Conservation (phyloP, 148 eudicot species). For the Camellia lanceoleosa region DNA sequence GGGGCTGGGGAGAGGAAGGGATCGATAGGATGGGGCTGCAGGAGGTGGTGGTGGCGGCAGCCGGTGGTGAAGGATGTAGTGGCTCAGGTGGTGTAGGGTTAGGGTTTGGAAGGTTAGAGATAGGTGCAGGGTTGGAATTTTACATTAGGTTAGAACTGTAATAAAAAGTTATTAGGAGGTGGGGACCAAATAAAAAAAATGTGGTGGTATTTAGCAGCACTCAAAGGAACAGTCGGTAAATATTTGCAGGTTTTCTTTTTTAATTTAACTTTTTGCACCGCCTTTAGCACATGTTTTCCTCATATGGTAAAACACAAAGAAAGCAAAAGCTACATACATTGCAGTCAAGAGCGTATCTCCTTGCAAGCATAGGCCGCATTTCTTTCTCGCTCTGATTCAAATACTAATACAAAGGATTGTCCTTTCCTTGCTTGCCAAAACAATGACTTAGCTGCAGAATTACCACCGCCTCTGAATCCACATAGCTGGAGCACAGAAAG, state of each 20-base stretch:
- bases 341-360: conserved; percentile 76
- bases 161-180: too few relatives aligned
- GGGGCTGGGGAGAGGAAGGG: too few relatives aligned
- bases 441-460: conserved; percentile 81
- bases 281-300: background rate
- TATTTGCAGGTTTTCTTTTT: background rate
- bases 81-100: too few relatives aligned
- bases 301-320: background rate
- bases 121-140: too few relatives aligned
- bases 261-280: too few relatives aligned
- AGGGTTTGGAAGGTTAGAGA: too few relatives aligned
- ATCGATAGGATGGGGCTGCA: too few relatives aligned
- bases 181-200: too few relatives aligned
- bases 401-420: conserved; percentile 66
- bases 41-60: too few relatives aligned
- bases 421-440: conserved; percentile 94
- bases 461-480: conserved; percentile 93
- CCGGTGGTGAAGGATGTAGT: too few relatives aligned
- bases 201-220: too few relatives aligned
- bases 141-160: too few relatives aligned
- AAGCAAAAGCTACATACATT: conserved; percentile 53
- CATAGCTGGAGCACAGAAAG: conserved; percentile 50
- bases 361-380: conserved; percentile 68
- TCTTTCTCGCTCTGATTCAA: conserved; percentile 75
- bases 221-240: background rate